phyloP scores from a whole-genome alignment of 1,284 basidiomycete genomes.

The Naganishia sp. region DNA sequence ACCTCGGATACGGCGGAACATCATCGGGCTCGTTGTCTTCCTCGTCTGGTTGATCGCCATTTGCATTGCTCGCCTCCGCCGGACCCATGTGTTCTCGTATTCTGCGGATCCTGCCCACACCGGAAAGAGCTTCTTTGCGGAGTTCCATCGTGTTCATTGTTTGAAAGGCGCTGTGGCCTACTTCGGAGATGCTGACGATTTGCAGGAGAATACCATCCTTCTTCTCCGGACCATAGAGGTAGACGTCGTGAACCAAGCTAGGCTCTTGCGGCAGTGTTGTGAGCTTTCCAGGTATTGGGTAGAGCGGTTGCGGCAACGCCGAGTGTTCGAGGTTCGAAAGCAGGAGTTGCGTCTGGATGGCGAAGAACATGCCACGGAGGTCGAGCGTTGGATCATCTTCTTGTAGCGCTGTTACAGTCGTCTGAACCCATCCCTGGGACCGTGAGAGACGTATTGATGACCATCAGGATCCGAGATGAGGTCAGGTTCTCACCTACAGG shows the following conservation, averaged over 20 bases:
- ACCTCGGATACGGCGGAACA: slow-evolving; percentile 49
- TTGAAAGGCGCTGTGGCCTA: slow-evolving; percentile 48
- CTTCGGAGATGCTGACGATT: slow-evolving; percentile 45
- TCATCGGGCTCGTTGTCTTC: slow-evolving; percentile 38
- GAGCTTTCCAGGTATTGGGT: slow-evolving; percentile 31
- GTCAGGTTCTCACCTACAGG: slow-evolving; percentile 37
- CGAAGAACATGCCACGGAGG: slow-evolving; percentile 30
- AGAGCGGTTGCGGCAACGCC: slow-evolving; percentile 38
- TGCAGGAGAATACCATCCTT: slow-evolving; percentile 40
- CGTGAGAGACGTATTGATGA: not conserved
- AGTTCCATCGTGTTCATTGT: slow-evolving; percentile 47
- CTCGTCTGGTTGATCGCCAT: slow-evolving; percentile 33
- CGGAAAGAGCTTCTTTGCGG: slow-evolving; percentile 49
- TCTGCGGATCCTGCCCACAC: slow-evolving; percentile 45
- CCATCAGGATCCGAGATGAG: not conserved
- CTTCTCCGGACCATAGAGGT: slow-evolving; percentile 41
- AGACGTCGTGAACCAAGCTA: slow-evolving; percentile 31
- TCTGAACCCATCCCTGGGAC: slow-evolving; percentile 29
- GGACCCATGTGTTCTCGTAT: slow-evolving; percentile 45
- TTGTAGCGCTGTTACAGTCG: slow-evolving; percentile 13
- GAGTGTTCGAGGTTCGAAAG: slow-evolving; percentile 37
- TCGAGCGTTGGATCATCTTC: slow-evolving; percentile 16
- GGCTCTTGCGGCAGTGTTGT: slow-evolving; percentile 7
- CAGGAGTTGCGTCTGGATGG: slow-evolving; percentile 31
- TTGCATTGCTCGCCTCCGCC: slow-evolving; percentile 36